Base-by-base conservation (phyloP, 371 early-diverging fungal genomes). In the Dinochytrium kinnereticum region DNA sequence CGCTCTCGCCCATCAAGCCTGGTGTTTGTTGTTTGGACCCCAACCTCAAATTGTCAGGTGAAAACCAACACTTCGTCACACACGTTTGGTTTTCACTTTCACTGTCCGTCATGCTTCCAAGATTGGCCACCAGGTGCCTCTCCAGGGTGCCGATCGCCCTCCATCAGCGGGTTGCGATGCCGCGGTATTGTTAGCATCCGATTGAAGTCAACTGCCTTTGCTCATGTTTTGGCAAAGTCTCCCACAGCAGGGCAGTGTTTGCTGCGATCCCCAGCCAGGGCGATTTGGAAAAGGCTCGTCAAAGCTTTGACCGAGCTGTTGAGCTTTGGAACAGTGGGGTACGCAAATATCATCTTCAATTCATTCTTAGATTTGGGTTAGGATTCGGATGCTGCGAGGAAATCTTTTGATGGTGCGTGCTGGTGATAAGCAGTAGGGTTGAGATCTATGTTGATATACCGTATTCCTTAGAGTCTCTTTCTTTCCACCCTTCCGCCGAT, bases 401-500 rank as follows among this genome's bases (percentile, higher is more conserved):
- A 74, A 30, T 64, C 70, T 36, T 79, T 44, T 44, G 50, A 70
- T 37, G 37, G 53, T 71, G 3, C 51, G 39, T 51, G n/a, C 68
- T 40, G 3, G 53, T 5, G 31, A 72, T 1, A 51, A 61, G 5
- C 66, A 15, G 30, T 51, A 31, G 13, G 30, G 36, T 13, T n/a
- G 30, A 30, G 69, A n/a, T 24, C 50, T 50, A 37, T 61, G 61
- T 61, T 61, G 5, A 28, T 34, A 5, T 31, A 28, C 24, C 5
- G 55, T 26, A 26, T 15, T 33, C 10, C 7, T 49, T n/a, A 64
- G 71, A 73, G 34, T 61, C 77, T 21, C 40, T 66, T 5, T 7
- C 55, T 31, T 55, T 33, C 19, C 51, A 65, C 34, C 74, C 76
- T 33, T 72, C 80, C 78, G 86, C 87, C 1, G 87, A 90, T 34